Base-by-base conservation (phyloP, 495 filamentous ascomycete genomes). In the Daldinia vernicosa region DNA sequence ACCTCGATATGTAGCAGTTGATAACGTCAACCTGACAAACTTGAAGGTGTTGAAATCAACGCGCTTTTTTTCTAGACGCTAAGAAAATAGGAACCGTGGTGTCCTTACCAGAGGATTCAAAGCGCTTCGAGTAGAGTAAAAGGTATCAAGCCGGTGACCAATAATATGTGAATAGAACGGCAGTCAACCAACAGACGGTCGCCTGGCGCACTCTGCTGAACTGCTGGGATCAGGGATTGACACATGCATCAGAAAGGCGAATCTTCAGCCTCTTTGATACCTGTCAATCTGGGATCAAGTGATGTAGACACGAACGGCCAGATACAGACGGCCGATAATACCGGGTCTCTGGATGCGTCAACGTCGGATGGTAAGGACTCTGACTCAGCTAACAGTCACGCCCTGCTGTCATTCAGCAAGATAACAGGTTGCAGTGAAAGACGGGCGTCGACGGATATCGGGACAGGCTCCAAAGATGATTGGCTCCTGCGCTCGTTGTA, bases 221-320 rank as follows among this genome's bases (percentile, higher is more conserved):
- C 5, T 68, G 26, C 70, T 52, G n/a, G 70, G 70, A 73, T 73
- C 66, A 73, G 64, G 70, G 70, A 63, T 73, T 57, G 45, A 64
- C 19, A 50, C 43, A 54, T 72, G 55, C 50, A 60, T 66, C 60
- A 68, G 32, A 52, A 50, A 37, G 43, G 65, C 40, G 50, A 69
- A 53, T 66, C 26, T 73, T 73, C 55, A 66, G 70, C 66, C 61
- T 73, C 70, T 73, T 63, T 30, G 35, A 73, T 63, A 45, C 53
- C 66, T 63, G 63, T 40, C 60, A 62, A 43, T 62, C 56, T 37
- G 22, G 52, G 53, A 50, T 63, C 30, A 61, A 61, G 30, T 17
- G 59, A 47, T 47, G 43, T 62, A 66, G 66, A 53, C 17, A 56
- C 19, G 45, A 43, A 65, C 33, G 12, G 55, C 56, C 24, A 66